Evolutionary conservation across 306 rosid genomes (phyloP).

Genomic region (Vicia sativa): DNA sequence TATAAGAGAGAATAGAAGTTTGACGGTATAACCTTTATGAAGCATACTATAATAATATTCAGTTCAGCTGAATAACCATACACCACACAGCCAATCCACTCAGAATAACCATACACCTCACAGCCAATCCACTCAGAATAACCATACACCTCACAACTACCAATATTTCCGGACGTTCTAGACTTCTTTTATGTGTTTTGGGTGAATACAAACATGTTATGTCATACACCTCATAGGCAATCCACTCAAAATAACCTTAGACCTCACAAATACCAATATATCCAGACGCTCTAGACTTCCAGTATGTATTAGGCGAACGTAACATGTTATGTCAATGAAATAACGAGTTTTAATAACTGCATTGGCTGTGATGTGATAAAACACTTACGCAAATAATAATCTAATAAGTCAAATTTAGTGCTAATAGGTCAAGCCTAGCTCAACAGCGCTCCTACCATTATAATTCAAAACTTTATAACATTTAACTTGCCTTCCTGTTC

Average conservation of each 20-base stretch:
- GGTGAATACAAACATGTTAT: too few relatives aligned
- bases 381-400: not conserved
- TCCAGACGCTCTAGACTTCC: not conserved
- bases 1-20: not conserved
- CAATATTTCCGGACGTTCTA: not conserved
- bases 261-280: not conserved
- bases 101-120: not conserved
- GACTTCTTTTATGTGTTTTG: not conserved
- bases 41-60: conserved; percentile 1
- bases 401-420: not conserved
- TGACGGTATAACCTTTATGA: not conserved
- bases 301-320: not conserved
- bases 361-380: not conserved
- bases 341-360: not conserved
- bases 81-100: not conserved
- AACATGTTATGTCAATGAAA: not conserved
- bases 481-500: not conserved
- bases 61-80: not conserved
- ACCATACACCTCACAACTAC: not conserved
- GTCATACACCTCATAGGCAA: not conserved
- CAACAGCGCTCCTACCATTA: not conserved
- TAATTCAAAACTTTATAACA: not conserved
- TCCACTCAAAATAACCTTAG: not conserved
- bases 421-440: not conserved
- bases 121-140: not conserved